Conservation (phyloP, 116 monocot species). For the Iris pallida region DNA sequence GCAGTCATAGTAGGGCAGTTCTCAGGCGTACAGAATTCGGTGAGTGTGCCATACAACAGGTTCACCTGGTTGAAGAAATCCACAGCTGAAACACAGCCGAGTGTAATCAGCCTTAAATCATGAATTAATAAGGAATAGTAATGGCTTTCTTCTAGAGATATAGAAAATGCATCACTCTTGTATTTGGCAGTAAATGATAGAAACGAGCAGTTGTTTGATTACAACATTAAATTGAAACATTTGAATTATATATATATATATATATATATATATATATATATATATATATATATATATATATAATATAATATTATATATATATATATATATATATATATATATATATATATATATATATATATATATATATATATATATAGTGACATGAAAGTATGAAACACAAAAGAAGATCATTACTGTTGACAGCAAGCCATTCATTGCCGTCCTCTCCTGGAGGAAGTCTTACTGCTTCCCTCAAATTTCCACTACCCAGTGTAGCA, state of each 20-base stretch:
- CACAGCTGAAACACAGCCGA: conserved; percentile 40
- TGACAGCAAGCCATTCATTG: conserved; percentile 23
- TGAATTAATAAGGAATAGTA: no score
- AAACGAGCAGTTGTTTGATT: background rate
- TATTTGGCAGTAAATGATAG: background rate
- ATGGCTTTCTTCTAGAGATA: background rate
- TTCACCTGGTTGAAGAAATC: conserved; percentile 74
- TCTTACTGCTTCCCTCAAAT: conserved; percentile 18
- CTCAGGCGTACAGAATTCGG: conserved; percentile 50
- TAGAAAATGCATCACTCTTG: background rate
- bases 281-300: no score
- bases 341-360: no score
- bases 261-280: no score
- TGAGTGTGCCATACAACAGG: conserved; percentile 55
- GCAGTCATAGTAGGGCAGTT: conserved; percentile 24
- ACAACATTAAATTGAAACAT: background rate
- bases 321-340: no score
- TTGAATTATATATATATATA: background rate
- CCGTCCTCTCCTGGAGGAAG: conserved; percentile 16
- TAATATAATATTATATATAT: no score
- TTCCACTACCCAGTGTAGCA: conserved; percentile 21
- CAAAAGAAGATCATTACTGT: conserved; percentile 13
- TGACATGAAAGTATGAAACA: no score
- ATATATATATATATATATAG: no score
- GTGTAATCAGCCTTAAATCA: background rate